Evolutionary conservation across 176 grass and related monocot genomes (phyloP), one percentile per base, ranked within the genome.

Genomic region (Musa troglodytarum): DNA sequence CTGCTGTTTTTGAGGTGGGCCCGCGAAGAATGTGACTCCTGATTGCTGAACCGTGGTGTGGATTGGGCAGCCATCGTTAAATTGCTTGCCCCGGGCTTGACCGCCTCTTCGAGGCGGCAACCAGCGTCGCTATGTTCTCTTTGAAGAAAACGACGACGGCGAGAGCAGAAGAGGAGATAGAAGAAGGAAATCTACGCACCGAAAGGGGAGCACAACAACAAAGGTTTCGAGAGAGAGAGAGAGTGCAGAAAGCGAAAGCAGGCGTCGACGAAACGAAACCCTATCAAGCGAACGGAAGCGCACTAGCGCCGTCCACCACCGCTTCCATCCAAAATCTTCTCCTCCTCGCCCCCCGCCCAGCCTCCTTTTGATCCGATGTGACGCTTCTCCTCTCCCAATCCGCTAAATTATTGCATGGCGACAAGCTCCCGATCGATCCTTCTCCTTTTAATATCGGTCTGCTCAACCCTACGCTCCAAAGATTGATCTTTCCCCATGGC

Each of bases 351-450:
- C 19, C 14, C 8, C 11, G 1, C 8, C 1, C 43, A 9, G 1
- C 34, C 28, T 22, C 50, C 50, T 69, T 16, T 50, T 16, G 68
- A n/a, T 70, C 68, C 2, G 68, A 70, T 70, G 68, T 70, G 68
- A 70, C 68, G 29, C 49, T 50, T 50, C 65, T 8, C 10, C 16
- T 26, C 58, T 62, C 58, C 26, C 63, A n/a, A 28, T 22, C 10
- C 63, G 1, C 68, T 11, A 70, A 70, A 70, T 70, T 70, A 50
- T 70, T 20, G 49, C 43, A 70, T 51, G 68, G 16, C 20, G 53
- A 54, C 51, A 21, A 71, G 34, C 5, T 2, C 49, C 68, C 7
- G 50, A 71, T 52, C 49, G 68, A n/a, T 70, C 28, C 43, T 20
- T 9, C 68, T 2, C 68, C 68, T 70, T 70, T 70, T 20, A 50